Evolutionary conservation across 345 rosid genomes (phyloP).

Genomic region (Salix udensis): DNA sequence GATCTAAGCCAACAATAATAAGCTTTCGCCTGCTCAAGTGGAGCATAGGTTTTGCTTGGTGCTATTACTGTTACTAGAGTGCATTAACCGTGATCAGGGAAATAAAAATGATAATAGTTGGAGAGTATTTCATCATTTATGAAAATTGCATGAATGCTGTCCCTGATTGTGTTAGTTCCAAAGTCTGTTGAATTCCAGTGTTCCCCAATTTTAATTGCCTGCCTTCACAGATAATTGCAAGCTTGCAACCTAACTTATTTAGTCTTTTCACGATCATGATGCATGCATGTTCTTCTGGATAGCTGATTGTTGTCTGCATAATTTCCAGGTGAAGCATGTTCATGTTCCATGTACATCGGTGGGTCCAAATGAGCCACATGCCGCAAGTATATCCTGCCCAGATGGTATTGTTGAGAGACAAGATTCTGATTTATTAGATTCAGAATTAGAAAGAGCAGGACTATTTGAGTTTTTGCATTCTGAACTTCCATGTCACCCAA

Average conservation of each 20-base stretch:
- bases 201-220: not conserved
- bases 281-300: not conserved
- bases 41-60: not conserved
- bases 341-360: slow-evolving; percentile 60
- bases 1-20: not conserved
- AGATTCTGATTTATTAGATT: slow-evolving; percentile 50
- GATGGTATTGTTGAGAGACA: slow-evolving; percentile 74
- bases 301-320: not conserved
- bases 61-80: not conserved
- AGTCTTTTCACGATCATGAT: not conserved
- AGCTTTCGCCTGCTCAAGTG: not conserved
- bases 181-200: not conserved
- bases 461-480: slow-evolving; percentile 55
- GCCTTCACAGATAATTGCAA: not conserved
- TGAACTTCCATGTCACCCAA: slow-evolving; percentile 88
- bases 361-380: slow-evolving; percentile 99
- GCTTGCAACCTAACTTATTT: not conserved
- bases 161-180: not conserved
- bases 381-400: slow-evolving; percentile 79
- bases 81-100: not conserved
- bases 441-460: slow-evolving; percentile 43
- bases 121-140: not conserved
- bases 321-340: slow-evolving; percentile 44
- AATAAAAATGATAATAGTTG: not conserved
- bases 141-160: not conserved